phyloP scores from a whole-genome alignment of 148 eudicot genomes.

The Persicaria tinctoria region DNA sequence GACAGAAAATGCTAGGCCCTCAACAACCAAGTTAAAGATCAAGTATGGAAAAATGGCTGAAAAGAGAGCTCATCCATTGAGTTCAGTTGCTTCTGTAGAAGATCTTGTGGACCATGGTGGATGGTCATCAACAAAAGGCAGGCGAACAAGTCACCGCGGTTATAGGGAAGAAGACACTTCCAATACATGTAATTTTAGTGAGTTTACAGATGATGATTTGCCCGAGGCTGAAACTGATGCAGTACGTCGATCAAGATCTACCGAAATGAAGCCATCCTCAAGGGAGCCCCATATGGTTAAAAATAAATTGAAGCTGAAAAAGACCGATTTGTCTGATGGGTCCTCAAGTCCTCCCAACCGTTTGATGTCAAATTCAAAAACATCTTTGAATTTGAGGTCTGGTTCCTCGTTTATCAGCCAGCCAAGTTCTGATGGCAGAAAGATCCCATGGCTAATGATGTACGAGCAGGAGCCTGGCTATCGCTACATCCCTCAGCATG shows the following conservation, averaged over 20 bases:
- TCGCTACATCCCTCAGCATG: conserved; percentile 88
- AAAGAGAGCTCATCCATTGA: conserved; percentile 24
- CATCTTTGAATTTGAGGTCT: conserved; percentile 32
- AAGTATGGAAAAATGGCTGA: conserved; percentile 30
- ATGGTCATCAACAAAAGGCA: conserved; percentile 13
- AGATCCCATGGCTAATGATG: conserved; percentile 68
- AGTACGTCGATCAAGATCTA: conserved; percentile 62
- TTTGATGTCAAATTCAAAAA: conserved; percentile 25
- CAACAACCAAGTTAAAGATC: conserved; percentile 48
- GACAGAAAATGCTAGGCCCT: conserved; percentile 22
- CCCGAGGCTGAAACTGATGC: conserved; percentile 55
- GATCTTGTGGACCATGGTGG: conserved; percentile 15
- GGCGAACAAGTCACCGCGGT: conserved; percentile 20
- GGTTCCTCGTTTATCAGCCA: conserved; percentile 21
- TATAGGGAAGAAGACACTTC: conserved; percentile 29
- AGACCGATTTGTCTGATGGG: conserved; percentile 28
- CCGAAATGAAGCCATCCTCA: conserved; percentile 50
- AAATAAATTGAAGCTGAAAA: conserved; percentile 30
- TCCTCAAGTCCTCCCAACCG: conserved; percentile 26
- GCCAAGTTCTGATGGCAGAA: conserved; percentile 17
- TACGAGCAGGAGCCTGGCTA: conserved; percentile 72
- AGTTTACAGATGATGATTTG: conserved; percentile 28
- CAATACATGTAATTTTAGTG: conserved; percentile 18
- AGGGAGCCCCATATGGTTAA: conserved; percentile 28
- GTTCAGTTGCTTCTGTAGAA: conserved; percentile 17